Evolutionary conservation across 2,329 filamentous ascomycete genomes (phyloP), one percentile per base, ranked within the genome.

Genomic region (Leptographium galeiforme): DNA sequence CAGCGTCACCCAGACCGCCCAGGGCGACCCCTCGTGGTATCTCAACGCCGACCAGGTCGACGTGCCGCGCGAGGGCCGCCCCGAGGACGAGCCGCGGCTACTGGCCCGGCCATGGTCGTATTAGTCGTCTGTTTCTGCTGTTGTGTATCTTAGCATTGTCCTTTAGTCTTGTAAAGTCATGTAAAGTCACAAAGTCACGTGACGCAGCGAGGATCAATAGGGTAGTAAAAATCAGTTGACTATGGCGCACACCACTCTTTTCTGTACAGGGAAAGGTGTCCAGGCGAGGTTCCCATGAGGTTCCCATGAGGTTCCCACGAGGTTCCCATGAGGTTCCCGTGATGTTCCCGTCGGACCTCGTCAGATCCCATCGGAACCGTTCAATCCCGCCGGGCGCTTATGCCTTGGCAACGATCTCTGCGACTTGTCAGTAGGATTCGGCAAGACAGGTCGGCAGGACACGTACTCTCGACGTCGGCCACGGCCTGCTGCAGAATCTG

Each of bases 401-500:
- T 79, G 77, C 69, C 73, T 83, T 83, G 66, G 77, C 70, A 63
- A 83, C 73, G 63, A 84, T 83, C 69, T 73, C 80, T 84, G 67
- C 19, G 53, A 32, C 16, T 3, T 8, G 5, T 19, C 25, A 25
- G 25, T 44, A 18, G 49, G 30, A 48, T 16, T 50, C 12, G 18
- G 14, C 38, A 8, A 19, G 14, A 13, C 4, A 33, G 34, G 13
- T 10, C 32, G 25, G 48, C 16, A 6, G 16, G n/a, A 43, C 40
- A 66, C 71, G 62, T 78, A 96, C 90, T 91, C 84, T 98, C 93
- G 68, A 98, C 84, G 72, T 98, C 93, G 60, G 85, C 75, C 66
- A 98, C 81, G 71, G 89, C 95, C 81, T 98, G 93, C 76, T 93
- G 86, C 63, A 98, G 83, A 66, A 98, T 96, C 77, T 96, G 89